Evolutionary conservation across 1,139 yeast genomes (phyloP).

Genomic region (Debaryomycetaceae sp.): DNA sequence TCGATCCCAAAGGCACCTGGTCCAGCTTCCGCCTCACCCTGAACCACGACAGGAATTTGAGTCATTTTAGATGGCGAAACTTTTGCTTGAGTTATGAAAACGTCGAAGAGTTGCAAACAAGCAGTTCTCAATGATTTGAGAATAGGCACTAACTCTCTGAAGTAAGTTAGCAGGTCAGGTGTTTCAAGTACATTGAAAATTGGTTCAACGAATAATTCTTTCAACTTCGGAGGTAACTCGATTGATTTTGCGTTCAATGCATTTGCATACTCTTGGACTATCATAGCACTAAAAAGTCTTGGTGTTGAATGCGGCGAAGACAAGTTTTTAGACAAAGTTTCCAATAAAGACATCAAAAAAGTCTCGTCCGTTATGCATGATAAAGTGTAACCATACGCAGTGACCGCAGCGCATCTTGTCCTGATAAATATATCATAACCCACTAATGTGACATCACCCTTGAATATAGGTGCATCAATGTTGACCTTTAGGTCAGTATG

Average conservation of each 20-base stretch:
- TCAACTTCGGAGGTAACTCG: conserved; percentile 13
- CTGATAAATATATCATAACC: conserved; percentile 73
- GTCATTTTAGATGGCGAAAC: conserved; percentile 76
- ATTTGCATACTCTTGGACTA: conserved; percentile 70
- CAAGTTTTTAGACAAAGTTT: conserved; percentile 39
- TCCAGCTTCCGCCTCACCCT: conserved; percentile 93
- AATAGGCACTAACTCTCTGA: conserved; percentile 84
- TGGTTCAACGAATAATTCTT: conserved; percentile 27
- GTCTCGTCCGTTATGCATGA: conserved; percentile 48
- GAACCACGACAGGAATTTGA: conserved; percentile 81
- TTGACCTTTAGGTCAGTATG: conserved; percentile 63
- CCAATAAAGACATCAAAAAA: conserved; percentile 34
- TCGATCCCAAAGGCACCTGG: conserved; percentile 86
- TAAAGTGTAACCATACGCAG: conserved; percentile 70
- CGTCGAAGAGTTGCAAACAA: conserved; percentile 76
- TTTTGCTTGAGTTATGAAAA: conserved; percentile 74
- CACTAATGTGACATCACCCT: conserved; percentile 86
- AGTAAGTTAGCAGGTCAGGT: conserved; percentile 50
- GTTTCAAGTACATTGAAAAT: conserved; percentile 35
- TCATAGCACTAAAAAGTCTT: conserved; percentile 63
- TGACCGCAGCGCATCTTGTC: conserved; percentile 74
- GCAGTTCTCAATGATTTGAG: conserved; percentile 83
- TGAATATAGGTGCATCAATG: conserved; percentile 88
- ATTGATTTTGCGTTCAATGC: conserved; percentile 19
- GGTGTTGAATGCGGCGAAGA: conserved; percentile 76